Conservation (phyloP, 768 basidiomycete species). For the Chlorophyllum brunneum region DNA sequence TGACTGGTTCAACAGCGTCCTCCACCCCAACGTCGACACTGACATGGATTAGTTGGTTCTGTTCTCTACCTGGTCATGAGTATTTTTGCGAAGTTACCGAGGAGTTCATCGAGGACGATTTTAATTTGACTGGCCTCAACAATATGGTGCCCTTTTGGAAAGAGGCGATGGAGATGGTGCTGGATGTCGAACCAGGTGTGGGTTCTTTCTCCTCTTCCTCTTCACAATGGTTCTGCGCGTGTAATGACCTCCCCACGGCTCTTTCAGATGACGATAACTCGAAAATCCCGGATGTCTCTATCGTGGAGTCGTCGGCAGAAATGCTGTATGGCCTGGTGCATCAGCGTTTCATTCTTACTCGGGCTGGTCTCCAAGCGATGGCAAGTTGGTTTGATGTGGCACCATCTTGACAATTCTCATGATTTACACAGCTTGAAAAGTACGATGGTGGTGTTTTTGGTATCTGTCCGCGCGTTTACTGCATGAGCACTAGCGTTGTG, state of each 20-base stretch:
- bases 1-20: constrained; percentile 53
- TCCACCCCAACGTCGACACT: constrained; percentile 88
- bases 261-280: constrained; percentile 79
- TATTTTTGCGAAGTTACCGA: constrained; percentile 98
- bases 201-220: constrained; percentile 20
- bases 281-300: constrained; percentile 97
- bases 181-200: constrained; percentile 98
- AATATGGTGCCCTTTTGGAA: constrained; percentile 99
- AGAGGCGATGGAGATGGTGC: constrained; percentile 99
- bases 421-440: constrained; percentile 74
- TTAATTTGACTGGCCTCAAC: constrained; percentile 96
- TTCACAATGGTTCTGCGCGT: neutral
- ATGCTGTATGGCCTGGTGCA: constrained; percentile 97
- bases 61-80: constrained; percentile 91
- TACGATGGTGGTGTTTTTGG: constrained; percentile 92
- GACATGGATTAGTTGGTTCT: constrained; percentile 97
- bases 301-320: constrained; percentile 96
- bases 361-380: constrained; percentile 93
- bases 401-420: constrained; percentile 14
- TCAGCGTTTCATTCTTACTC: constrained; percentile 94
- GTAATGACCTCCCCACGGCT: constrained; percentile 22
- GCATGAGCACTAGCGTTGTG: constrained; percentile 82
- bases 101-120: constrained; percentile 99
- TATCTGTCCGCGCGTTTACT: constrained; percentile 93
- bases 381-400: constrained; percentile 39